These are phyloP conservation scores for Boletellus sp. DNA, from an alignment of 768 basidiomycete species.

Conservation along the genomic window DNA sequence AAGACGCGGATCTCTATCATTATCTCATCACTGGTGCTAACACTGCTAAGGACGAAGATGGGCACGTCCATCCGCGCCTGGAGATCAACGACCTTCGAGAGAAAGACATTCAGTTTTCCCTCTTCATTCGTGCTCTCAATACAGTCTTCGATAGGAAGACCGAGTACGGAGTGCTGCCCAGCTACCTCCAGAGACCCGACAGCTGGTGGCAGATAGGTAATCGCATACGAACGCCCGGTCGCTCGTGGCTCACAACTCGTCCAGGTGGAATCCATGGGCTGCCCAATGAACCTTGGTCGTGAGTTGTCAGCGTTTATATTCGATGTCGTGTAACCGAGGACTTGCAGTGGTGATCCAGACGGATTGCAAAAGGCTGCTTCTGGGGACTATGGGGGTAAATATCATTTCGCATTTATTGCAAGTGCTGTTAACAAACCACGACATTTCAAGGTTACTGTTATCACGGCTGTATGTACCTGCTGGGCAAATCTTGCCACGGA, in stretches of 20 bases:
- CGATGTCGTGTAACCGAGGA: not conserved
- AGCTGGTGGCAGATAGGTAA: conserved; percentile 22
- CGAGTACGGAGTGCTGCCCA: not conserved
- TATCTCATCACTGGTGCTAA: conserved; percentile 9
- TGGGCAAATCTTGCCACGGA: not conserved
- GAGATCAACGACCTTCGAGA: conserved; percentile 15
- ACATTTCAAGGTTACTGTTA: conserved; percentile 17
- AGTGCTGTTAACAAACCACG: conserved; percentile 1
- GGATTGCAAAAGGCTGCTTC: conserved; percentile 6
- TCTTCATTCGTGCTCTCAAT: conserved; percentile 16
- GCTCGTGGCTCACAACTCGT: not conserved
- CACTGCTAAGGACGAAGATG: not conserved
- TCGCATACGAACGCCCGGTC: not conserved
- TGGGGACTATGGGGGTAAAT: conserved; percentile 10
- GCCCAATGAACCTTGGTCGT: conserved; percentile 15
- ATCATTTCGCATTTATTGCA: not conserved
- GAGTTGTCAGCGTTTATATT: not conserved
- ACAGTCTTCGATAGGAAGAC: conserved; percentile 4
- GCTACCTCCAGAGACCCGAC: conserved; percentile 15
- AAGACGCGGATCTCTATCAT: too few relatives aligned
- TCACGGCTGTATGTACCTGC: conserved; percentile 9
- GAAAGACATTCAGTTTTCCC: conserved; percentile 14
- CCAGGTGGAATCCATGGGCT: conserved; percentile 17
- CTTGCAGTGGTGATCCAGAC: conserved; percentile 16
- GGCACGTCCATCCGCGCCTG: conserved; percentile 12